Conservation (phyloP, 2,329 filamentous ascomycete species). For the Ophiostoma himal-ulmi region DNA sequence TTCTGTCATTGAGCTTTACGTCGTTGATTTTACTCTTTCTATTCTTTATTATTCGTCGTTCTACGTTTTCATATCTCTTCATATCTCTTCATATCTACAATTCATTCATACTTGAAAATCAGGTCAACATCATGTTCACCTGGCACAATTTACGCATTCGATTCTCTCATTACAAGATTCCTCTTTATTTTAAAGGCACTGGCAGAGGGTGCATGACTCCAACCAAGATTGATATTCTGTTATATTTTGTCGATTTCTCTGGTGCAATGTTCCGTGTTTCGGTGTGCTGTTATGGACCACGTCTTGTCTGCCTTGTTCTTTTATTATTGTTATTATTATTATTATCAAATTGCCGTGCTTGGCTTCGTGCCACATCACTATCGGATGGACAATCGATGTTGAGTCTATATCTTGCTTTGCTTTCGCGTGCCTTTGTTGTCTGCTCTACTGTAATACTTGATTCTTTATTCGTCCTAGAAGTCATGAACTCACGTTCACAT, state of each 20-base stretch:
- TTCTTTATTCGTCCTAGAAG: background rate
- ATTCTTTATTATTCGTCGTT: background rate
- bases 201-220: background rate
- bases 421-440: background rate
- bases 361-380: background rate
- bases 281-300: background rate
- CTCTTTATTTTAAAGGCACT: background rate
- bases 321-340: background rate
- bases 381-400: background rate
- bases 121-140: too few relatives aligned
- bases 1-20: background rate
- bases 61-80: background rate
- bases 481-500: background rate
- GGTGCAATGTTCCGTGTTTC: background rate
- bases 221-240: slow-evolving; percentile 3
- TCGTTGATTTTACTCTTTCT: background rate
- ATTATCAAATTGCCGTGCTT: background rate
- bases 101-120: background rate
- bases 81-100: background rate
- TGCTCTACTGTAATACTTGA: background rate
- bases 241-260: background rate
- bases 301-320: background rate
- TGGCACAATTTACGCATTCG: slow-evolving; percentile 1
- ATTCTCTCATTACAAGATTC: slow-evolving; percentile 2
- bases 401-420: background rate